Base-by-base conservation (phyloP, 306 rosid genomes). In the Rubus parviflorus region DNA sequence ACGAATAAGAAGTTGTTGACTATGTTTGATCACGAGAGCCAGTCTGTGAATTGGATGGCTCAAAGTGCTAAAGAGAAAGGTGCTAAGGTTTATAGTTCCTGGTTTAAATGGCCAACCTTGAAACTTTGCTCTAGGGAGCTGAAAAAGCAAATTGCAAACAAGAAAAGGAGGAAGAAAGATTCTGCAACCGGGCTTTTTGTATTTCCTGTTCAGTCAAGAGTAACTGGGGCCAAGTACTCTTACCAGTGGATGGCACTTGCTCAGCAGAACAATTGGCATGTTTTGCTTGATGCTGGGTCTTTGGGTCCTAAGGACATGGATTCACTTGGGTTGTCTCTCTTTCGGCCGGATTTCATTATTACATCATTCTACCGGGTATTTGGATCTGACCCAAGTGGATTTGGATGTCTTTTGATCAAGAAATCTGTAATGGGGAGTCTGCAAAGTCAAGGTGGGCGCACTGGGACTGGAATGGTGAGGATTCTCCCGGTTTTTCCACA, bases 171-270 rank as follows among this genome's bases (percentile, higher is more conserved):
- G 94, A 95, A 92, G 96, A 95, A 92, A 88, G 97, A 92, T 86
- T 88, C 94, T 17, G 99, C 97, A 0, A 70, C 76, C 0, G 99
- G 99, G 47, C 99, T 92, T 52, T 95, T 95, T 79, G 99, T 95
- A 22, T 95, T 95, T 80, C 99, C 99, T 0, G 99, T 95, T 53
- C 97, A 92, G 89, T 92, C 97, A 64, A 92, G 99, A 84, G 99
- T 95, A 2, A 95, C 99, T 17, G 99, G 99, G 47, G 90, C 97
- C 2, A 95, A 95, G 92, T 95, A 92, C 87, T 95, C 99, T 2
- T 95, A 95, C 74, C 99, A 95, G 86, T 95, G 99, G 99, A 95
- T 95, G 98, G 93, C 99, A 10, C 89, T 95, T 63, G 99, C 99
- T 4, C 99, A 95, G 85, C 99, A 95, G 82, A 95, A 95, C 81